Conservation (phyloP, 257 asterid genomes). For the Capsicum rhomboideum region DNA sequence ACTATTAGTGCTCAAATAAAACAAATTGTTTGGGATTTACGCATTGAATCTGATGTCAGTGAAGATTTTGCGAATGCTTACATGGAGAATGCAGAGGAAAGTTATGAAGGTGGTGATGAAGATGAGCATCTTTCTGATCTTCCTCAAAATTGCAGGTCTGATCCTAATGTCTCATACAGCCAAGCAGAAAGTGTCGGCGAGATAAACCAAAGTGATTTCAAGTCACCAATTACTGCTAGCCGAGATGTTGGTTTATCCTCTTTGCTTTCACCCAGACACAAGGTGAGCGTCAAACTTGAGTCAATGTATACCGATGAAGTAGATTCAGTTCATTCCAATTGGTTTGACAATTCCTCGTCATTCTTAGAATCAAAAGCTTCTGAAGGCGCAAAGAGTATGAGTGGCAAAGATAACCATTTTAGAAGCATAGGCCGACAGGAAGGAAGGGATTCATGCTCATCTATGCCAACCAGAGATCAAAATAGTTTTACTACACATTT, state of each 20-base stretch:
- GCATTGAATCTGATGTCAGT: conserved; percentile 45
- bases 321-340: conserved; percentile 13
- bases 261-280: conserved; percentile 14
- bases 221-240: conserved; percentile 18
- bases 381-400: conserved; percentile 1
- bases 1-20: conserved; percentile 72
- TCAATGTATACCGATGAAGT: conserved; percentile 14
- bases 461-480: conserved; percentile 1
- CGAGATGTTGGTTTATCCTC: conserved; percentile 15
- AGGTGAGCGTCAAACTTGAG: conserved; percentile 14
- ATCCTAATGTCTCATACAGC: conserved; percentile 14
- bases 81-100: conserved; percentile 43
- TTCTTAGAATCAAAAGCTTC: conserved; percentile 20
- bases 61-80: conserved; percentile 58
- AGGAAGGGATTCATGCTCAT: conserved; percentile 7
- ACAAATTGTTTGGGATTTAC: conserved; percentile 50
- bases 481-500: conserved; percentile 11
- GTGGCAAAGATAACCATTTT: background rate
- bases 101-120: conserved; percentile 22
- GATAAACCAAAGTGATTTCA: conserved; percentile 16
- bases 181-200: conserved; percentile 63
- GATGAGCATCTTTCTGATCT: conserved; percentile 12
- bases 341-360: conserved; percentile 8
- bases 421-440: conserved; percentile 8
- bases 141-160: conserved; percentile 10